Evolutionary conservation across 2,329 filamentous ascomycete genomes (phyloP).

Genomic region (Neonectria hederae): DNA sequence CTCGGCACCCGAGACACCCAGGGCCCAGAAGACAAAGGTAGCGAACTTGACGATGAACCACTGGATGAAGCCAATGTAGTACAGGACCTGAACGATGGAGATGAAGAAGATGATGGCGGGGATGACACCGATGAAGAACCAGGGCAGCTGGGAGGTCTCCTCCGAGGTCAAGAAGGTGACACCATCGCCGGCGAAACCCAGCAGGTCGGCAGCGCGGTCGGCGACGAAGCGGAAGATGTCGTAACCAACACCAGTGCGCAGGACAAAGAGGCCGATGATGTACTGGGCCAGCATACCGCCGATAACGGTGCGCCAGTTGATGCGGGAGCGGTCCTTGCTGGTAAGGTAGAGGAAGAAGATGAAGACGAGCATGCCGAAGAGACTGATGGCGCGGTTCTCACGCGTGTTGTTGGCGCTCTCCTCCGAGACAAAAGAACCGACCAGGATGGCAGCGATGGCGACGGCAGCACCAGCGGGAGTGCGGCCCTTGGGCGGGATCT

Average conservation of each 20-base stretch:
- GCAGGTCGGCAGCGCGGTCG: constrained; percentile 74
- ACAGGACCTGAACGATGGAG: constrained; percentile 86
- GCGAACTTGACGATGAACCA: constrained; percentile 93
- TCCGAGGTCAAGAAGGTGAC: constrained; percentile 70
- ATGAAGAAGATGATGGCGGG: constrained; percentile 97
- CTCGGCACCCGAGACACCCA: constrained; percentile 88
- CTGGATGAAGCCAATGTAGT: constrained; percentile 82
- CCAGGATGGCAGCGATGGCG: constrained; percentile 76
- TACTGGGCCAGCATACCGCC: constrained; percentile 91
- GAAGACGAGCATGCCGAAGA: constrained; percentile 81
- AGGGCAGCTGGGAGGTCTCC: constrained; percentile 59
- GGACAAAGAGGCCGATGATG: constrained; percentile 86
- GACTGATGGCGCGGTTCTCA: constrained; percentile 79
- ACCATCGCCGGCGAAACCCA: constrained; percentile 80
- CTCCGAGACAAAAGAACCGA: constrained; percentile 78
- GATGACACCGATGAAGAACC: constrained; percentile 83
- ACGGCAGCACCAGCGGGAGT: constrained; percentile 69
- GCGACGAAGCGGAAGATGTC: constrained; percentile 95
- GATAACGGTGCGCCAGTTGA: constrained; percentile 83
- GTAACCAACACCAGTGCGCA: constrained; percentile 81
- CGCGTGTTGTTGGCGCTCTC: constrained; percentile 81
- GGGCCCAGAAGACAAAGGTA: constrained; percentile 88
- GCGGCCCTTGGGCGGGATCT: constrained; percentile 74
- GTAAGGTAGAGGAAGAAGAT: constrained; percentile 73
- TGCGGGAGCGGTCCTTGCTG: constrained; percentile 71